Percentiles rank a stretch among this genome's conserved stretches.
Conservation (phyloP, 2,329 filamentous ascomycete species). For the Ramichloridium luteum region DNA sequence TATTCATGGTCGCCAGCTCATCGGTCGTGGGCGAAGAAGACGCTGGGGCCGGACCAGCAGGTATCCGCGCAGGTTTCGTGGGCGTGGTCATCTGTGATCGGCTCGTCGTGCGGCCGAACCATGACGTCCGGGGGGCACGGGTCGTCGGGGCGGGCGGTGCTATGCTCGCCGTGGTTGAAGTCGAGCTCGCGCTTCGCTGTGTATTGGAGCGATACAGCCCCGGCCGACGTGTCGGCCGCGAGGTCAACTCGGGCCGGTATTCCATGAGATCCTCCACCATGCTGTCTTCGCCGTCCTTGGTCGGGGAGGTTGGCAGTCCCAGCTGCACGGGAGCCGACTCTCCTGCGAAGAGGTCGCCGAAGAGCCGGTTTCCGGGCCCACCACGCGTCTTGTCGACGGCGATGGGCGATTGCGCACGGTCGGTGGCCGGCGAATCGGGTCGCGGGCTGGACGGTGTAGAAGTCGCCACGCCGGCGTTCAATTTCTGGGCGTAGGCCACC, state of each 20-base stretch:
- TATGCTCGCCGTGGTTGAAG: too few species aligned
- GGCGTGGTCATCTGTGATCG: constrained; percentile 7
- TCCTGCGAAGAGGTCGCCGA: constrained; percentile 30
- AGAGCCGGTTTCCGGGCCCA: constrained; percentile 12
- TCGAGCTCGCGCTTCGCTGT: constrained; percentile 8
- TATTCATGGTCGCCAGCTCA: constrained; percentile 43
- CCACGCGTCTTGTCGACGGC: not conserved
- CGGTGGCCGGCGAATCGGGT: not conserved
- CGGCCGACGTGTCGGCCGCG: constrained; percentile 14
- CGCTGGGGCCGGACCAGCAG: constrained; percentile 3
- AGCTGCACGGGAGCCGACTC: constrained; percentile 24
- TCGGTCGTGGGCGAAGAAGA: constrained; percentile 25
- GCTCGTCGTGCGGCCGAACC: constrained; percentile 22
- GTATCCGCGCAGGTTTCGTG: constrained; percentile 1
- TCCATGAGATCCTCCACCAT: constrained; percentile 26
- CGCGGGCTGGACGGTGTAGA: too few species aligned
- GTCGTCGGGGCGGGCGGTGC: constrained; percentile 3
- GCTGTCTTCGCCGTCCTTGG: constrained; percentile 19
- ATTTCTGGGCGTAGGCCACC: constrained; percentile 19
- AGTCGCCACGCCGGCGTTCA: constrained; percentile 9
- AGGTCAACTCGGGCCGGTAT: constrained; percentile 24
- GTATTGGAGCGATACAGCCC: not conserved
- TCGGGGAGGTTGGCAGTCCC: constrained; percentile 19
- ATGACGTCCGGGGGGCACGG: constrained; percentile 13
- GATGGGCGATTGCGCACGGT: not conserved